Percentiles rank a stretch among this genome's conserved stretches.
phyloP scores from a whole-genome alignment of 208 protist genomes.

The Trypanosoma caninum region DNA sequence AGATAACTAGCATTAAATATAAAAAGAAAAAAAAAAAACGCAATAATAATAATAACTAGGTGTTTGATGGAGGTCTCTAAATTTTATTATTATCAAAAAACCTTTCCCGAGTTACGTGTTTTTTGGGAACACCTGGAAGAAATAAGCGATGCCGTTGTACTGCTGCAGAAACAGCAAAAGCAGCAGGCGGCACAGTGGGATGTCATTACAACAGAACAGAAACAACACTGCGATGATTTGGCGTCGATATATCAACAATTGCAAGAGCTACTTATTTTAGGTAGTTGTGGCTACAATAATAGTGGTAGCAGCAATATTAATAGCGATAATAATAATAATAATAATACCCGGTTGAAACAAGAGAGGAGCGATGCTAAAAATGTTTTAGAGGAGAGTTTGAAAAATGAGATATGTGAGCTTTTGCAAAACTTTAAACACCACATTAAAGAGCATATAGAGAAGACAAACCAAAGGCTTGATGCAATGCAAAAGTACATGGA shows the following conservation, averaged over 20 bases:
- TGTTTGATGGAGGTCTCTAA: background rate
- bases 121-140: slow-evolving; percentile 12
- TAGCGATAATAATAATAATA: background rate
- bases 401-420: slow-evolving; percentile 16
- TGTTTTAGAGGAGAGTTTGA: background rate
- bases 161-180: slow-evolving; percentile 15
- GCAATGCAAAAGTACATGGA: slow-evolving; percentile 20
- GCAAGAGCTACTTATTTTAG: slow-evolving; percentile 7
- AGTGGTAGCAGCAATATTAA: background rate
- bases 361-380: background rate
- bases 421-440: slow-evolving; percentile 27
- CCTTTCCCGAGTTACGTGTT: background rate
- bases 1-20: too few relatives aligned
- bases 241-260: slow-evolving; percentile 25
- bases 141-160: background rate
- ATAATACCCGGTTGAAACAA: background rate
- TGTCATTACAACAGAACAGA: slow-evolving; percentile 11
- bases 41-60: background rate
- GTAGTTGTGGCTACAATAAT: background rate
- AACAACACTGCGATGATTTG: slow-evolving; percentile 22
- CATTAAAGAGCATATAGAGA: slow-evolving; percentile 14
- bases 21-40: background rate
- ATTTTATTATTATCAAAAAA: background rate
- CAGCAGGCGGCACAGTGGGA: slow-evolving; percentile 16
- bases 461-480: slow-evolving; percentile 14